Evolutionary conservation across 139 green algal genomes (phyloP).

Genomic region (Chlamydomonas sp.): DNA sequence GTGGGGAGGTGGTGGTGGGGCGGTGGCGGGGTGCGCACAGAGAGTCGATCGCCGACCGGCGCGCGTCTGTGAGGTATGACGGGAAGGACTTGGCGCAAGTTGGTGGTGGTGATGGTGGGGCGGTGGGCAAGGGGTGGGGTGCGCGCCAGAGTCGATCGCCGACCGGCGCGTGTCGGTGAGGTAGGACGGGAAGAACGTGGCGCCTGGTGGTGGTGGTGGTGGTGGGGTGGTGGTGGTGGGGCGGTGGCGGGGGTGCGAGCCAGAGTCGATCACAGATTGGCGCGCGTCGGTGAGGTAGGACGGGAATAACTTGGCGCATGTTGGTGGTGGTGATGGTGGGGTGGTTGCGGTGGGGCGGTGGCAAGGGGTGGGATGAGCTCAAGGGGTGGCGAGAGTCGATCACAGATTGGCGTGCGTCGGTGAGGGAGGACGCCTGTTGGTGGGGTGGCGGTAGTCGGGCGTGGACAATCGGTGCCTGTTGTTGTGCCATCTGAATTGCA

Average conservation of each 20-base stretch:
- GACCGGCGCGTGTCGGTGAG: constrained; percentile 34
- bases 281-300: too few relatives aligned
- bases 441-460: background rate
- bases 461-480: too few relatives aligned
- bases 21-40: too few relatives aligned
- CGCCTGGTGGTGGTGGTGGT: constrained; percentile 29
- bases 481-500: too few relatives aligned
- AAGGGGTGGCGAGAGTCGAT: constrained; percentile 51
- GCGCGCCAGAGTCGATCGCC: constrained; percentile 48
- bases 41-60: too few relatives aligned
- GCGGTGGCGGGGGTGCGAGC: too few relatives aligned
- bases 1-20: background rate
- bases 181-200: constrained; percentile 58
- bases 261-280: too few relatives aligned
- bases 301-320: too few relatives aligned
- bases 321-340: constrained; percentile 27
- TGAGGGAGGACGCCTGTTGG: constrained; percentile 32
- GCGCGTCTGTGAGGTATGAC: too few relatives aligned
- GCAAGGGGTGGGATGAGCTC: too few relatives aligned
- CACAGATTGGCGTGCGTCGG: constrained; percentile 25
- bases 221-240: background rate
- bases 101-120: constrained; percentile 26
- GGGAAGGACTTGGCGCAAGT: too few relatives aligned
- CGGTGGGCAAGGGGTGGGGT: constrained; percentile 41
- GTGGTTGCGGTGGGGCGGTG: constrained; percentile 39